These are phyloP conservation scores for Malassezia japonica DNA, from an alignment of 1,284 basidiomycete genomes.

Conservation along the genomic window DNA sequence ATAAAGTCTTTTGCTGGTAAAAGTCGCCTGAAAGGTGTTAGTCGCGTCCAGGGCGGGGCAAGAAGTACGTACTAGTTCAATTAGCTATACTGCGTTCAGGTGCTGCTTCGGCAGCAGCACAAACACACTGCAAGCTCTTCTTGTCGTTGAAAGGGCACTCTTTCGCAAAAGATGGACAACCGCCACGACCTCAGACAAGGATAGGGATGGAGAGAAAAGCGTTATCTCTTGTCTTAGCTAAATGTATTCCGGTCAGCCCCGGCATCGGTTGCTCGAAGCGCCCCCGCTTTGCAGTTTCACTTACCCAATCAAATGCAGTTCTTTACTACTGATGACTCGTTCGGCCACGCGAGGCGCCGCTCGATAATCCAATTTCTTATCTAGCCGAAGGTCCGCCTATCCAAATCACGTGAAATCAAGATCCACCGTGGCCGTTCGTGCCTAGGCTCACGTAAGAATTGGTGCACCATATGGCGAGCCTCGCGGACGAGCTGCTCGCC, in stretches of 20 bases:
- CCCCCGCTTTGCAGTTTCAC: constrained; percentile 1
- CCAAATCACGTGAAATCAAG: too few relatives aligned
- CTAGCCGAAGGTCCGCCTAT: background rate
- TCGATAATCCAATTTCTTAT: background rate
- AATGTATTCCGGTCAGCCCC: background rate
- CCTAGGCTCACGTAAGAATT: background rate
- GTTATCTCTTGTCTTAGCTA: background rate
- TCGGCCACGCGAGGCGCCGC: background rate
- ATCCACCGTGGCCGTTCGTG: background rate
- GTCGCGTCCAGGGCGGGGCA: too few relatives aligned
- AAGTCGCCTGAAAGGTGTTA: too few relatives aligned
- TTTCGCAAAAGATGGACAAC: background rate
- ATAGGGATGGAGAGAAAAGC: background rate
- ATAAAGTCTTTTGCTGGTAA: background rate
- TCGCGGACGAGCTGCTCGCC: constrained; percentile 76
- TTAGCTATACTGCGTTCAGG: background rate
- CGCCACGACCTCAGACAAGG: constrained; percentile 2
- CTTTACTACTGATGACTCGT: background rate
- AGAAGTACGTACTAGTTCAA: background rate
- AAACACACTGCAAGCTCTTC: background rate
- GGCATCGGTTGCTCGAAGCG: too few relatives aligned
- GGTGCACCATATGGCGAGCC: constrained; percentile 44
- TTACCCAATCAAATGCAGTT: background rate
- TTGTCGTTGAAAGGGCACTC: background rate
- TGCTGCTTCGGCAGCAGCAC: constrained; percentile 9